Percentiles rank a stretch among this genome's conserved stretches.
Evolutionary conservation across 176 grass and related monocot genomes (phyloP).

Genomic region (Eleusine coracana): DNA sequence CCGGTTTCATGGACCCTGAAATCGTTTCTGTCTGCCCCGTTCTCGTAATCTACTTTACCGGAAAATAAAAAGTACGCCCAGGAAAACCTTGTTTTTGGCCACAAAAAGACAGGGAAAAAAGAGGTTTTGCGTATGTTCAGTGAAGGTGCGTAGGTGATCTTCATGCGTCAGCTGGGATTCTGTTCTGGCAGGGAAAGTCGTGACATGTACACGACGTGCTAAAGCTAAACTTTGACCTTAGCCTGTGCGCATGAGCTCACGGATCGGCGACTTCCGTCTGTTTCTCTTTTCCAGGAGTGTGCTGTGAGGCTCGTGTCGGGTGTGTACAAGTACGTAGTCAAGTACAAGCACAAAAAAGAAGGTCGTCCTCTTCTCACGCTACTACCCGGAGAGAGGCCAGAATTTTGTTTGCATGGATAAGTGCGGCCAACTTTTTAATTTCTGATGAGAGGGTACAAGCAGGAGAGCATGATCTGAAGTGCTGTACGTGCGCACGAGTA

Average conservation of each 20-base stretch:
- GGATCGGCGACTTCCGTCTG: not conserved
- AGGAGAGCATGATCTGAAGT: not conserved
- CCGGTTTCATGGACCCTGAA: not conserved
- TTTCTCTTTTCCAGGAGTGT: not conserved
- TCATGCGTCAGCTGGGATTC: not conserved
- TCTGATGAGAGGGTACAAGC: not conserved
- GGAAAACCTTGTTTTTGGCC: too few species aligned
- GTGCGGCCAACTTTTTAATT: not conserved
- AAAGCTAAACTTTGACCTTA: slow-evolving; percentile 21
- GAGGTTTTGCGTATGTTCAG: not conserved
- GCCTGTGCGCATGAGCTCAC: too few species aligned
- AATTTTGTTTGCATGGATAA: not conserved
- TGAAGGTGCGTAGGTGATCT: not conserved
- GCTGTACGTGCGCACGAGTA: not conserved
- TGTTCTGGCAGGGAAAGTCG: not conserved
- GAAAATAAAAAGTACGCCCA: too few species aligned
- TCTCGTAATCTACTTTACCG: too few species aligned
- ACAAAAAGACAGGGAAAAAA: too few species aligned
- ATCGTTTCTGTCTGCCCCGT: not conserved
- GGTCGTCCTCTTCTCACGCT: too few species aligned
- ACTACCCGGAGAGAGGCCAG: too few species aligned
- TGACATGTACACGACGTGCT: not conserved
- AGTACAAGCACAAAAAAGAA: too few species aligned
- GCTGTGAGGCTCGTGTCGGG: too few species aligned
- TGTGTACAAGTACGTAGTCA: too few species aligned